These are phyloP conservation scores for Begonia masoniana DNA, from an alignment of 306 rosid species.

Conservation along the genomic window DNA sequence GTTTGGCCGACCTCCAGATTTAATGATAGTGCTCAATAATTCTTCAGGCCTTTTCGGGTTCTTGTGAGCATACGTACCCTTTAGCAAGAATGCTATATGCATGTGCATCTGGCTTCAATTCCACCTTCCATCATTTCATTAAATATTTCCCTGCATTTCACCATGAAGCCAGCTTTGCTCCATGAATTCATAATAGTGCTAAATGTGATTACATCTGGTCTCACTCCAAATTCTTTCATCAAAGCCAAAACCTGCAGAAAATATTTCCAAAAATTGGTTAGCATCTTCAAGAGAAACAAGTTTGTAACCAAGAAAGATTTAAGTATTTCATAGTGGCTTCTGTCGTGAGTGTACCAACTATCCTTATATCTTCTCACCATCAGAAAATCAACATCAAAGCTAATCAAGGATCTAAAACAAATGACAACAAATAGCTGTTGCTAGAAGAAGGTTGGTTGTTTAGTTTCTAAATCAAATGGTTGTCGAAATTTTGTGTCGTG, in stretches of 20 bases:
- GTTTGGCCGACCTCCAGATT: conserved; percentile 38
- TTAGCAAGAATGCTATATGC: conserved; percentile 68
- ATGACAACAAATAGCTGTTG: no score
- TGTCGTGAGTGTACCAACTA: no score
- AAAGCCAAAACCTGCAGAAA: conserved; percentile 40
- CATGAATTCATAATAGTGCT: conserved; percentile 71
- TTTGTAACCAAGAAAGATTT: no score
- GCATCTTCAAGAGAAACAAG: no score
- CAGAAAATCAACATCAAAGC: no score
- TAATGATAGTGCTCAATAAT: conserved; percentile 31
- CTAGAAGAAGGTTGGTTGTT: no score
- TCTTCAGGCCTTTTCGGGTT: conserved; percentile 60
- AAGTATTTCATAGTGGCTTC: no score
- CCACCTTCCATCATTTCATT: conserved; percentile 53
- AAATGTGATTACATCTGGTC: conserved; percentile 56
- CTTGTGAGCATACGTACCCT: conserved; percentile 54
- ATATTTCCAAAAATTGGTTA: background rate
- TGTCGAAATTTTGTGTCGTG: no score
- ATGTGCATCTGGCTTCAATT: conserved; percentile 50
- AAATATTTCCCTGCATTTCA: conserved; percentile 43
- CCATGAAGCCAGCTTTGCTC: conserved; percentile 68
- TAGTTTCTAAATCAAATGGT: no score
- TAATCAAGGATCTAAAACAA: no score
- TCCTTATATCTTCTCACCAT: no score
- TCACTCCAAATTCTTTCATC: conserved; percentile 49